phyloP scores from a whole-genome alignment of 768 basidiomycete genomes.

The Suillus brevipes region DNA sequence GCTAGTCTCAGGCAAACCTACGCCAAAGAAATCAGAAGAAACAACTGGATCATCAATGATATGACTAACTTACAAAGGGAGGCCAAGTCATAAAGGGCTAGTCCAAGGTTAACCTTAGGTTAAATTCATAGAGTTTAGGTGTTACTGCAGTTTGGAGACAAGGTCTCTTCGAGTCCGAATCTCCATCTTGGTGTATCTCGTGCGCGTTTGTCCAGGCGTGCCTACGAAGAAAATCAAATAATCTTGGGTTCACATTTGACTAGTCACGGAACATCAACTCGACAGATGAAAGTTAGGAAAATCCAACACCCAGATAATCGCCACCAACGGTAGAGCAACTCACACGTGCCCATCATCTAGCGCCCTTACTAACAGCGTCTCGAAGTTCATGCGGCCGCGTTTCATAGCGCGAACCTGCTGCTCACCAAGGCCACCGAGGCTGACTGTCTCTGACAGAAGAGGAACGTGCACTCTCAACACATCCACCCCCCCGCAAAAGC shows the following conservation, averaged over 20 bases:
- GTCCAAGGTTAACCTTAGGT: neutral
- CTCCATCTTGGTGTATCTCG: constrained; percentile 67
- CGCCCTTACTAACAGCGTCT: constrained; percentile 69
- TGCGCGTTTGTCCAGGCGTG: constrained; percentile 48
- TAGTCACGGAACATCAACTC: constrained; percentile 87
- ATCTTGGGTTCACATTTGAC: constrained; percentile 71
- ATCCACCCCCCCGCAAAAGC: constrained; percentile 67
- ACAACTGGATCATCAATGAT: neutral
- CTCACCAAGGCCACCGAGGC: constrained; percentile 68
- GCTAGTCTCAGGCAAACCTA: neutral
- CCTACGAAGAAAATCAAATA: constrained; percentile 79
- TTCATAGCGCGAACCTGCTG: constrained; percentile 72
- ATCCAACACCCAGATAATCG: neutral
- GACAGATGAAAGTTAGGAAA: constrained; percentile 61
- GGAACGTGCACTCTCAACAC: constrained; percentile 84
- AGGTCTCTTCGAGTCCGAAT: constrained; percentile 33
- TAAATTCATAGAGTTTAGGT: neutral
- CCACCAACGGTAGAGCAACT: constrained; percentile 8
- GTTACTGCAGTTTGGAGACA: too few relatives aligned
- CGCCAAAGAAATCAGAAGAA: neutral
- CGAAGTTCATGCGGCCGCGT: constrained; percentile 63
- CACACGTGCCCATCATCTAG: constrained; percentile 82
- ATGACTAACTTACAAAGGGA: neutral
- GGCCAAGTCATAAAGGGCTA: neutral
- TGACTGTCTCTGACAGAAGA: constrained; percentile 65